Base-by-base conservation (phyloP, 2,329 filamentous ascomycete species). In the Ilyonectria mors-panacis region DNA sequence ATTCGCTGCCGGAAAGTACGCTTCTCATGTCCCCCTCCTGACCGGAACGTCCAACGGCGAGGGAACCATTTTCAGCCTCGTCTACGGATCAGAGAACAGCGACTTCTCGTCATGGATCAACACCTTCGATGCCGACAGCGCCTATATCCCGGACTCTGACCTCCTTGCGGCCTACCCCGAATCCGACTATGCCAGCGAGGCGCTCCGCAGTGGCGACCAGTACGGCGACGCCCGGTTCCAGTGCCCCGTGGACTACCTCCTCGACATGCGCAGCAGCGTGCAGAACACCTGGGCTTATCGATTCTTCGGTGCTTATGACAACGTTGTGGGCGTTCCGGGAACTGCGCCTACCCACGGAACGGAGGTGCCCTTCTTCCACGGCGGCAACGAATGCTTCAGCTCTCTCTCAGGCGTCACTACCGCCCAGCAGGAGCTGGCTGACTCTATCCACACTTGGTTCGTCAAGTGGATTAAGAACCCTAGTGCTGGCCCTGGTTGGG, bases 181-280 rank as follows among this genome's bases (percentile, higher is more conserved):
- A 3, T 72, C 78, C 1, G 79, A 83, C 63, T 84, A 69, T 19
- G 70, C 74, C 19, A 78, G 73, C 50, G 81, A 81, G 19, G 79
- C 82, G 3, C 77, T 80, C 12, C 80, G 81, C 68, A 83, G 82
- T 65, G 84, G 83, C 17, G 73, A 75, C 0, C 82, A 84, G 73
- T 81, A 82, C 39, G 84, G 83, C 30, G 83, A 85, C 19, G 83
- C 82, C 4, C 82, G 82, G 12, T 85, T 85, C 76, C 80, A 83
- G 70, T 85, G 83, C 67, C 72, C 80, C 1, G 76, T 80, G 3
- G 80, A 81, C 70, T 81, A 80, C 42, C 72, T 84, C 12, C 66
- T 81, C 30, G 80, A 84, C 63, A 45, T 84, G 23, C 81, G 83
- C 50, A 80, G 78, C 62, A 42, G 67, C 10, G 17, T 60, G 6